Evolutionary conservation across 2,329 filamentous ascomycete species (phyloP).

Genomic region (Sarocladium oryzae): DNA sequence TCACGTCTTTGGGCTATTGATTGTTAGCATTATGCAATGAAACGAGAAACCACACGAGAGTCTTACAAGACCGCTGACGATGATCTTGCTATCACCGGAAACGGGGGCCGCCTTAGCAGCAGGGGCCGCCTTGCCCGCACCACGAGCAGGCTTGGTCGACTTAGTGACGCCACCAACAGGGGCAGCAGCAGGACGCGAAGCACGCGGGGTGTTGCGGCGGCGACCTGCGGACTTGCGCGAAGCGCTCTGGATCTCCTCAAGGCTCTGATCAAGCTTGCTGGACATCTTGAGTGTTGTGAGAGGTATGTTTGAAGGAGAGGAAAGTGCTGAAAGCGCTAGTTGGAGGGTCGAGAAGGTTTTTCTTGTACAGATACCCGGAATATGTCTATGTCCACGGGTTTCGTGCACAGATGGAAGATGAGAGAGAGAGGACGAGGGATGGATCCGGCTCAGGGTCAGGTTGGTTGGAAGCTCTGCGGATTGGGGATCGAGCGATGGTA

Average conservation of each 20-base stretch:
- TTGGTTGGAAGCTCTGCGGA: not conserved
- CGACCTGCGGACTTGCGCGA: constrained; percentile 52
- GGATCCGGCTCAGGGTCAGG: not conserved
- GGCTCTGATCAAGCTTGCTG: constrained; percentile 92
- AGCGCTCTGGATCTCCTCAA: constrained; percentile 92
- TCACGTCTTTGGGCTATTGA: constrained; percentile 83
- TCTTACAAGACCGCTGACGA: constrained; percentile 96
- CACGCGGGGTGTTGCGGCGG: constrained; percentile 38
- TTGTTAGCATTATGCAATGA: constrained; percentile 37
- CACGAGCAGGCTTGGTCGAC: constrained; percentile 56
- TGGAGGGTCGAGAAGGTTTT: not conserved
- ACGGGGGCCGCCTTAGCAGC: constrained; percentile 51
- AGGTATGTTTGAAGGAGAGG: not conserved
- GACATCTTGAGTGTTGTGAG: constrained; percentile 57
- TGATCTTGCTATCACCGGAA: constrained; percentile 84
- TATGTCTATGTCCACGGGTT: too few relatives aligned
- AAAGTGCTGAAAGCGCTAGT: not conserved
- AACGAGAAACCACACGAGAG: not conserved
- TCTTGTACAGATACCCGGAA: not conserved
- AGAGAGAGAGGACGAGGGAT: not conserved
- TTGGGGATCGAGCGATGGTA: not conserved
- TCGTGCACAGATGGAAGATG: not conserved
- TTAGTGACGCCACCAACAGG: constrained; percentile 86
- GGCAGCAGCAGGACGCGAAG: constrained; percentile 52
- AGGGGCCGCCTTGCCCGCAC: constrained; percentile 53